Conservation (phyloP, 2,329 filamentous ascomycete genomes). For the Talaromyces marneffei region DNA sequence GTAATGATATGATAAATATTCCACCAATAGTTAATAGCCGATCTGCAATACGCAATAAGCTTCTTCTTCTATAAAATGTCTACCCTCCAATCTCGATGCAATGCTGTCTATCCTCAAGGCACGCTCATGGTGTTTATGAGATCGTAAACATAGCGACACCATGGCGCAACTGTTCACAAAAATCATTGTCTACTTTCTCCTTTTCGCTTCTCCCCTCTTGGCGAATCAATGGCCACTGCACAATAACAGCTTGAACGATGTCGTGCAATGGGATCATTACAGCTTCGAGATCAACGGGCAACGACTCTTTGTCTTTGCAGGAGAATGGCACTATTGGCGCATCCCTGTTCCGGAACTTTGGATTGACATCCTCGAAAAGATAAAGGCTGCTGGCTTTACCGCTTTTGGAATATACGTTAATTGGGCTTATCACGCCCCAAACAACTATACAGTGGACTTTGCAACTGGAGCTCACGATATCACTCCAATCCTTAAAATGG, state of each 20-base stretch:
- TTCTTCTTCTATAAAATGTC: not conserved
- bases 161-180: not conserved
- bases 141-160: not conserved
- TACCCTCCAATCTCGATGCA: not conserved
- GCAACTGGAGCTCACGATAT: conserved; percentile 65
- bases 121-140: not conserved
- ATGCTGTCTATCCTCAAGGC: not conserved
- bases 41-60: not conserved
- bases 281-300: conserved; percentile 49
- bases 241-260: conserved; percentile 8
- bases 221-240: not conserved
- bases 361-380: conserved; percentile 73
- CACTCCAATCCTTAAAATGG: conserved; percentile 70
- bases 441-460: not conserved
- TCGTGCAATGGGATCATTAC: conserved; percentile 51
- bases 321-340: conserved; percentile 47
- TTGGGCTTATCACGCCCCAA: conserved; percentile 62
- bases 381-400: conserved; percentile 74
- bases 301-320: conserved; percentile 48
- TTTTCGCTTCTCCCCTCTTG: not conserved
- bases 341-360: conserved; percentile 58
- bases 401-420: conserved; percentile 72
- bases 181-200: not conserved
- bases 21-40: not conserved
- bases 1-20: not conserved